Evolutionary conservation across 768 basidiomycete species (phyloP), one percentile per base, ranked within the genome.

Genomic region (Naganishia kalamii): DNA sequence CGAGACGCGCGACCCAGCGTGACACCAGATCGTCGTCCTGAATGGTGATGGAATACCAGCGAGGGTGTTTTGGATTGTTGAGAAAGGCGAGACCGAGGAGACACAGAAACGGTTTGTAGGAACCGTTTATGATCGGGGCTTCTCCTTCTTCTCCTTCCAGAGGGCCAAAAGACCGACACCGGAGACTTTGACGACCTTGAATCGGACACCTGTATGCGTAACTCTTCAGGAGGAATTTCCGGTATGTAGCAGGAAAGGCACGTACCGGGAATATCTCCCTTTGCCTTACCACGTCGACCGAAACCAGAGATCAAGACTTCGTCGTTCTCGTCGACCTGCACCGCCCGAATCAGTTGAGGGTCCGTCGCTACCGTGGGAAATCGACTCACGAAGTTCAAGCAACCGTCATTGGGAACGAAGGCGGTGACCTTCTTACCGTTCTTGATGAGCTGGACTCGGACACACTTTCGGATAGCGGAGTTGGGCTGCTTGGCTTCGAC

Each of bases 401-500:
- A 78, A 76, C 77, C 74, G 65, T 75, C 76, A 71, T 79, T 79
- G 68, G 94, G 94, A 43, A 98, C 96, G 87, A 99, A 99, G 76
- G 96, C 96, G 69, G 94, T 98, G 79, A 99, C 94, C 81, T 98
- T 98, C 88, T 99, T 99, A 71, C 96, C 96, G 83, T 99, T 99
- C 86, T 99, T 99, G 81, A 99, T 98, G 73, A 99, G 85, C 77
- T 99, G 96, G 69, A 99, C 96, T 83, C 96, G 92, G 72, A 99
- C 96, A 84, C 96, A 99, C 81, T 99, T 99, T 81, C 96, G 92
- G 81, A 99, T 98, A 80, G 96, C 96, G 79, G 96, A 99, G 86
- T 99, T 99, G 82, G 96, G 96, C 81, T 99, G 96, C 83, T 99
- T 99, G 79, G 96, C 94, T 83, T 99, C 96, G 70, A 99, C 94